Evolutionary conservation across 202 grass and related monocot species (phyloP).

Genomic region (Panicum virgatum): DNA sequence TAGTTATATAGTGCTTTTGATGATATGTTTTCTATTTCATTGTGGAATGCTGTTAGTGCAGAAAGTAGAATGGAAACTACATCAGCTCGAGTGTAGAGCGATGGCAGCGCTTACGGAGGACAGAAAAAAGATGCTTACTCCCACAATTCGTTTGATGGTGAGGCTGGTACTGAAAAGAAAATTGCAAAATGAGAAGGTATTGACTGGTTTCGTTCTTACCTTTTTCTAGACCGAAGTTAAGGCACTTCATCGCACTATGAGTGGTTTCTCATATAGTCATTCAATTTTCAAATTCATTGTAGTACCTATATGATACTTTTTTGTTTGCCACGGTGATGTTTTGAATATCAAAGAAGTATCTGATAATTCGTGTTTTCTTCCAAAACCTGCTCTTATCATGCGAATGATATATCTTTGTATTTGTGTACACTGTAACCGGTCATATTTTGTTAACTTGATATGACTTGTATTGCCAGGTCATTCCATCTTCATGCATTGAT

Average conservation of each 20-base stretch:
- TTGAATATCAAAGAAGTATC: not conserved
- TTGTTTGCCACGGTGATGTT: not conserved
- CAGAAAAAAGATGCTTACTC: slow-evolving; percentile 78
- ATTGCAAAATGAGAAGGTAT: slow-evolving; percentile 72
- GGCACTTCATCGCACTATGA: not conserved
- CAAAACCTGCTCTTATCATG: not conserved
- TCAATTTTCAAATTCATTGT: not conserved
- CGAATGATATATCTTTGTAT: slow-evolving; percentile 2
- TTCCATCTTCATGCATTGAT: slow-evolving; percentile 68
- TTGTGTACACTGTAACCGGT: not conserved
- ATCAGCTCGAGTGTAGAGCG: slow-evolving; percentile 76
- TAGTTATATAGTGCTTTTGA: not conserved
- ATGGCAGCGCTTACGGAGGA: slow-evolving; percentile 58
- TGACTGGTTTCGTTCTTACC: not conserved
- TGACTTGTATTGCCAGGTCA: slow-evolving; percentile 54
- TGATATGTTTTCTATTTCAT: not conserved
- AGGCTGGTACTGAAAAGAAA: slow-evolving; percentile 63
- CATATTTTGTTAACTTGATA: slow-evolving; percentile 32
- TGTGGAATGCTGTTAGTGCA: slow-evolving; percentile 18
- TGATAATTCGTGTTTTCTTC: slow-evolving; percentile 1
- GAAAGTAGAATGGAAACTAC: slow-evolving; percentile 87
- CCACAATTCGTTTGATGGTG: slow-evolving; percentile 77
- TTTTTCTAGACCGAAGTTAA: not conserved
- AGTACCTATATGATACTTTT: not conserved
- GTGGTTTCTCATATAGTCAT: not conserved